Evolutionary conservation across 2,329 filamentous ascomycete species (phyloP), one percentile per base, ranked within the genome.

Genomic region (Colletotrichum chlorophyti): DNA sequence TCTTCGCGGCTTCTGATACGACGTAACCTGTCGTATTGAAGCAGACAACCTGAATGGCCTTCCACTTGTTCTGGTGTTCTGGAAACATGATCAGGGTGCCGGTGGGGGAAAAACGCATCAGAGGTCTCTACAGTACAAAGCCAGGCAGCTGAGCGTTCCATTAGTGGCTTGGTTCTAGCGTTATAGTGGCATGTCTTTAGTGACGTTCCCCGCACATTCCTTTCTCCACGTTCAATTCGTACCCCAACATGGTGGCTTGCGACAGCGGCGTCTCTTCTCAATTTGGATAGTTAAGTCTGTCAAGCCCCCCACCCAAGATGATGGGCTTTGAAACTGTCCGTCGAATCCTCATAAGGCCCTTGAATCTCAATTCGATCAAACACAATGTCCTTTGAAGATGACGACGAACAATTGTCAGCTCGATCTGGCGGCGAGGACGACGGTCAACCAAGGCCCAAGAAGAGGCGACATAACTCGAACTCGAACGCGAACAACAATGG

Each of bases 201-300:
- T 53, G 50, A 53, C 23, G 34, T 53, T 48, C 51, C 43, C 51
- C 51, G 43, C 51, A 54, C 32, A 37, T 21, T 14, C 19, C 35
- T 48, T n/a, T 54, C 43, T 43, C 51, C 51, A 48, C 51, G 43
- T 43, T 37, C 19, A 47, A 32, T 23, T 24, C 15, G 21, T 49
- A 49, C 46, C 46, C 46, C 46, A n/a, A 40, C 24, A 26, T 34
- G 17, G 24, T 15, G 31, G 47, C 32, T 40, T 58, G 32, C 9
- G 17, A 27, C 31, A 23, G 11, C 11, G 40, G 38, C 17, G 35
- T 10, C 32, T 37, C 29, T 23, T 24, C 40, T 40, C 10, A 23
- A 24, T 23, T 42, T 24, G 47, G 26, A 31, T 40, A 40, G 26
- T 21, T 11, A 21, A 19, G 26, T 27, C 27, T n/a, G 14, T 32